Evolutionary conservation across 1,139 yeast species (phyloP), one percentile per base, ranked within the genome.

Genomic region (Suhomyces bokatorum): DNA sequence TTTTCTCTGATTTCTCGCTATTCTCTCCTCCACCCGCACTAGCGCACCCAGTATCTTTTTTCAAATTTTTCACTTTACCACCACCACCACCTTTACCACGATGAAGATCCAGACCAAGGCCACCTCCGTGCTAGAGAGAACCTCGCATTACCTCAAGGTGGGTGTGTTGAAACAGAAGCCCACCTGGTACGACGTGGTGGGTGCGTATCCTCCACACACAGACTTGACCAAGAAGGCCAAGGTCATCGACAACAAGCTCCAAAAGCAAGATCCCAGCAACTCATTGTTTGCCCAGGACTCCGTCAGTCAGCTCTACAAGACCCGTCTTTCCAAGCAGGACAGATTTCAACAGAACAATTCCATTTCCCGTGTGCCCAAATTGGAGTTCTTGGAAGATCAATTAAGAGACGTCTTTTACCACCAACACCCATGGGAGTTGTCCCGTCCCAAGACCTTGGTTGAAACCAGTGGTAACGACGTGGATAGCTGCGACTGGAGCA

Each of bases 401-500:
- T 69, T 93, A 55, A 81, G 99, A 69, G 75, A 78, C 42, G 73
- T 87, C 27, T 93, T 93, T 60, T 93, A 85, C 66, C 83, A 81
- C 49, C 97, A 91, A 63, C 99, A 93, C 65, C 99, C 99, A 11
- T 93, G 99, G 99, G 99, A 93, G 67, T 73, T 91, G 47, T 87
- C 99, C 3, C 80, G 96, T 54, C 97, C 99, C n/a, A 88, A 88
- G 62, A 76, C 82, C 28, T 69, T 93, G 54, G 77, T 90, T 39
- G 99, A 95, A 66, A 86, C 82, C 57, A 70, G 74, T 16, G 88
- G 87, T 6, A 66, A 75, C 36, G 75, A 72, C 29, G 63, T 66
- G 22, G 57, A 64, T 11, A 73, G 75, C 46, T 67, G 74, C 52
- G 88, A 93, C 63, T 93, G 99, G 98, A 75, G 83, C 43, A 75